Evolutionary conservation across 371 early-diverging fungal genomes (phyloP).

Genomic region (Globomyces sp.): DNA sequence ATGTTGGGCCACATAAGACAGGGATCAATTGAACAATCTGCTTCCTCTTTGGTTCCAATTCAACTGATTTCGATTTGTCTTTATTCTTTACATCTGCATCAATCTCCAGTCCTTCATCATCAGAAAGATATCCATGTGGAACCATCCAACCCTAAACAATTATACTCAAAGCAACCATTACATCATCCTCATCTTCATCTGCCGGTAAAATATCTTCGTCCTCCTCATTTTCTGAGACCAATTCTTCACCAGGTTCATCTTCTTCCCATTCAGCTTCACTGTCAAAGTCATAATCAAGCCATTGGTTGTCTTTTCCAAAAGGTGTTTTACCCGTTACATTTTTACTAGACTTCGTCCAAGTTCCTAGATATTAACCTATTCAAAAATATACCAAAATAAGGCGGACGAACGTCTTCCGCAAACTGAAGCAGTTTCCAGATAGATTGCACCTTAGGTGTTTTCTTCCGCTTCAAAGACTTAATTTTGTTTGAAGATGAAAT

Average conservation of each 20-base stretch:
- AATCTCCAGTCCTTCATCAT: slow-evolving; percentile 68
- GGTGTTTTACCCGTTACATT: slow-evolving; percentile 58
- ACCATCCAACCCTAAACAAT: slow-evolving; percentile 45
- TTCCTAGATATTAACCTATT: slow-evolving; percentile 45
- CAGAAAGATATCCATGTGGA: slow-evolving; percentile 77
- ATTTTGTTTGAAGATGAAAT: slow-evolving; percentile 64
- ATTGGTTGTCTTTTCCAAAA: slow-evolving; percentile 56
- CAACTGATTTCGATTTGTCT: background rate
- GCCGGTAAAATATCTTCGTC: slow-evolving; percentile 55
- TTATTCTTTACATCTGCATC: slow-evolving; percentile 16
- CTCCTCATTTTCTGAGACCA: slow-evolving; percentile 44
- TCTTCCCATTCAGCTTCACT: slow-evolving; percentile 92
- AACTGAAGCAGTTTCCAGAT: slow-evolving; percentile 72
- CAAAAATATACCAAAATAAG: slow-evolving; percentile 63
- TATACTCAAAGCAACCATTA: slow-evolving; percentile 3
- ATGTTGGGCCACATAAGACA: slow-evolving; percentile 12
- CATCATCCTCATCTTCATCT: slow-evolving; percentile 63
- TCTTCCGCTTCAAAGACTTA: slow-evolving; percentile 49
- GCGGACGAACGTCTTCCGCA: slow-evolving; percentile 68
- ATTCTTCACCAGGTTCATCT: slow-evolving; percentile 83
- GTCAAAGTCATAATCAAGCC: slow-evolving; percentile 80
- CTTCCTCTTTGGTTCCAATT: slow-evolving; percentile 19
- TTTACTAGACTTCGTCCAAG: slow-evolving; percentile 69
- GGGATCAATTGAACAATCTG: slow-evolving; percentile 15
- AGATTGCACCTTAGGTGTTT: no score